These are phyloP conservation scores for Inga laurina DNA, from an alignment of 306 rosid genomes.

Conservation along the genomic window DNA sequence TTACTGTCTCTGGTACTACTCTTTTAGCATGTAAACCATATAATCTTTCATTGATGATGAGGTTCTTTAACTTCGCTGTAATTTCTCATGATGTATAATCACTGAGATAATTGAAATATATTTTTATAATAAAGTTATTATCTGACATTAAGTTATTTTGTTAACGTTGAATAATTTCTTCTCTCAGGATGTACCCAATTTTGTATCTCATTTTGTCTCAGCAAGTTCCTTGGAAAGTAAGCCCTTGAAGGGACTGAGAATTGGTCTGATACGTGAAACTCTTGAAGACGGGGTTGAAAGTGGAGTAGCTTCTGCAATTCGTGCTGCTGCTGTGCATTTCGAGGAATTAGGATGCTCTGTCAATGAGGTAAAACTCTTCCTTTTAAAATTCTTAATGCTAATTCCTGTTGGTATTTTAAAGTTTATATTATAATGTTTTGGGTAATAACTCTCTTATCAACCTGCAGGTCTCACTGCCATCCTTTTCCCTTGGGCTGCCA, in stretches of 20 bases:
- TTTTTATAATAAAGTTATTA: background rate
- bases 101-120: conserved; percentile 13
- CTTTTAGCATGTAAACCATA: conserved; percentile 10
- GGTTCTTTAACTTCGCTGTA: background rate
- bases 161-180: conserved; percentile 22
- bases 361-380: conserved; percentile 60
- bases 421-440: conserved; percentile 15
- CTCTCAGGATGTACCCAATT: conserved; percentile 79
- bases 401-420: conserved; percentile 20
- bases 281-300: conserved; percentile 81
- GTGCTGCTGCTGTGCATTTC: conserved; percentile 82
- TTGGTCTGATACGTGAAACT: conserved; percentile 91
- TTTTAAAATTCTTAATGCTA: conserved; percentile 14
- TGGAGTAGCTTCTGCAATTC: conserved; percentile 71
- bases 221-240: conserved; percentile 58
- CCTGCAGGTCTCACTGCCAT: conserved; percentile 84
- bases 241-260: conserved; percentile 87
- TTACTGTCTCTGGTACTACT: conserved; percentile 14
- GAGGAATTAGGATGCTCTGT: conserved; percentile 89
- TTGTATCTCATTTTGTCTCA: conserved; percentile 51
- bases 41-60: conserved; percentile 10
- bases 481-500: conserved; percentile 96
- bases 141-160: conserved; percentile 19
- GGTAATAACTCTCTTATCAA: conserved; percentile 26
- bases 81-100: conserved; percentile 6